phyloP scores from a whole-genome alignment of 1,139 yeast species.

The Sugiyamaella castrensis region DNA sequence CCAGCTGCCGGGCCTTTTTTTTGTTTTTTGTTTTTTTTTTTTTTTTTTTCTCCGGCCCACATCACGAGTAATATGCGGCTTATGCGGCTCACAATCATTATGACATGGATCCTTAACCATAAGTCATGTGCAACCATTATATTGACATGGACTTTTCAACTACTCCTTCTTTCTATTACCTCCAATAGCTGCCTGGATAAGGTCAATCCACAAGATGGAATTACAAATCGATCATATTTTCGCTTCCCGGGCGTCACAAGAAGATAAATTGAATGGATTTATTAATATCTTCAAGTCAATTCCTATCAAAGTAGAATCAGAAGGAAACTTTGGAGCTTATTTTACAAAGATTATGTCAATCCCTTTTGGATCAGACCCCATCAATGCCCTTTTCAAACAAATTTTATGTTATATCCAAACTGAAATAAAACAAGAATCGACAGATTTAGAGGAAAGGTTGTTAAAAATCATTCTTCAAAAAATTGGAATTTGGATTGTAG shows the following conservation, averaged over 20 bases:
- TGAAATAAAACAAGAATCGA: neutral
- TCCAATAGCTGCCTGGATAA: no score
- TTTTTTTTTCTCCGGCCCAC: no score
- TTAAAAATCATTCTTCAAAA: slow-evolving; percentile 15
- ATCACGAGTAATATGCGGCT: no score
- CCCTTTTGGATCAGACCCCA: slow-evolving; percentile 4
- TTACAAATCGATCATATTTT: slow-evolving; percentile 6
- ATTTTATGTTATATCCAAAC: slow-evolving; percentile 3
- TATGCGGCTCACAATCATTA: no score
- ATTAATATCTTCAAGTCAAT: slow-evolving; percentile 5
- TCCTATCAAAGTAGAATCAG: neutral
- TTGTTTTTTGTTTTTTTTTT: no score
- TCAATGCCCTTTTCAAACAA: slow-evolving; percentile 7
- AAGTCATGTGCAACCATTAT: no score
- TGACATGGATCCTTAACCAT: no score
- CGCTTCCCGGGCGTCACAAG: slow-evolving; percentile 1
- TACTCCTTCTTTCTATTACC: no score
- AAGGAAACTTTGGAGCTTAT: neutral
- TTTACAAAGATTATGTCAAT: slow-evolving; percentile 11
- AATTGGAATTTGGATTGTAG: slow-evolving; percentile 24
- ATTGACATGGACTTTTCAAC: no score
- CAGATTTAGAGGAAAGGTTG: slow-evolving; percentile 14
- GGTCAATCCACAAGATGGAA: slow-evolving; percentile 4
- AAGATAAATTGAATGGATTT: slow-evolving; percentile 7
- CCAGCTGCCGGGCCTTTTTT: no score